Percentiles rank a stretch among this genome's conserved stretches.
phyloP scores from a whole-genome alignment of 257 asterid species.

The Ilex aquifolium region DNA sequence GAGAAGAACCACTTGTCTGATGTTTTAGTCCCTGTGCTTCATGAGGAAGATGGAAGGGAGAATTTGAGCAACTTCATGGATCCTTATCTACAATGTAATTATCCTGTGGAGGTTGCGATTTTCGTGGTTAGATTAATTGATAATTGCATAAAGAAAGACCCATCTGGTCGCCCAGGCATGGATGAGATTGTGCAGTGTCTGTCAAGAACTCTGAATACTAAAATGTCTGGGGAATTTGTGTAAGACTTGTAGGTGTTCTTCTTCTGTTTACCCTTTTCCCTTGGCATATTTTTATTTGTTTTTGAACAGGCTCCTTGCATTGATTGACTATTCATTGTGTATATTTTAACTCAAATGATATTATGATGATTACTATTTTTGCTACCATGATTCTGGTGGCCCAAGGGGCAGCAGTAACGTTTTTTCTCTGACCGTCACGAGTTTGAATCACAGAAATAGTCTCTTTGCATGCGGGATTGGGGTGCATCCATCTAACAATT shows the following conservation, averaged over 20 bases:
- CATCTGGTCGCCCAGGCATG: conserved; percentile 59
- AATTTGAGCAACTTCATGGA: conserved; percentile 43
- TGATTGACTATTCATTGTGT: too few species aligned
- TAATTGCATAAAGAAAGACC: conserved; percentile 58
- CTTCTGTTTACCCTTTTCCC: too few species aligned
- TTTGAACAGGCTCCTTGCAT: too few species aligned
- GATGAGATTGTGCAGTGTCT: conserved; percentile 61
- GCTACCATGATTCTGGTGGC: too few species aligned
- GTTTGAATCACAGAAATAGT: too few species aligned
- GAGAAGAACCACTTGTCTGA: conserved; percentile 15
- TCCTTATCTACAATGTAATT: conserved; percentile 46
- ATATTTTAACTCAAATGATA: neutral
- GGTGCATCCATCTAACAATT: too few species aligned
- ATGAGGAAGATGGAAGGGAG: conserved; percentile 32
- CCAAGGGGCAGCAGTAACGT: too few species aligned
- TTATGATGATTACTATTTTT: too few species aligned
- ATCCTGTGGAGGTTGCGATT: conserved; percentile 44
- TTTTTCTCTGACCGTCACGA: too few species aligned
- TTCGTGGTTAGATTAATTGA: conserved; percentile 41
- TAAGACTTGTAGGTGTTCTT: too few species aligned
- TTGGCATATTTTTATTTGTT: too few species aligned
- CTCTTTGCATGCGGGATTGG: too few species aligned
- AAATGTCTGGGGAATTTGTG: conserved; percentile 43
- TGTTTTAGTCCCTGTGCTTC: conserved; percentile 28
- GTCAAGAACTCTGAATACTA: conserved; percentile 42